A percentile compares a stretch with the other conserved stretches of the same genome.
phyloP scores from a whole-genome alignment of 108 stramenopile species.

The Licmophora abbreviata region DNA sequence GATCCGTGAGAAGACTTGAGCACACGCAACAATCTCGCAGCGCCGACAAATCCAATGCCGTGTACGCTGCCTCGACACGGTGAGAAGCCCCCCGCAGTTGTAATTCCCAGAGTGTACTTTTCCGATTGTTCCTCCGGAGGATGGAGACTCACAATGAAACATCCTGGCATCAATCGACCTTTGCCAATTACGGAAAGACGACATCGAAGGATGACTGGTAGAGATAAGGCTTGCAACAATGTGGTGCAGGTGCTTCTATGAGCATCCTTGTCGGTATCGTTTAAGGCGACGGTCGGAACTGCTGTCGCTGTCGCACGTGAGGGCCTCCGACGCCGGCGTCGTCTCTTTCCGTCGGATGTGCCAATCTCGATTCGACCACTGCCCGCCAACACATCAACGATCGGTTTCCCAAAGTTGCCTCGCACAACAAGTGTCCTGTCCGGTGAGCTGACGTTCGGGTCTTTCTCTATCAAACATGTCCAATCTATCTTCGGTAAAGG shows the following conservation, averaged over 20 bases:
- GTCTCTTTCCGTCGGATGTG: conserved; percentile 6
- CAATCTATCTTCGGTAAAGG: conserved; percentile 15
- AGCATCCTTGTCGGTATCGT: conserved; percentile 12
- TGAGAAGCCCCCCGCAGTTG: conserved; percentile 52
- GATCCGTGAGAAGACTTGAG: no score
- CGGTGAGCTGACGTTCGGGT: conserved; percentile 10
- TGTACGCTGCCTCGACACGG: conserved; percentile 46
- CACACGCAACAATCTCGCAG: conserved; percentile 29
- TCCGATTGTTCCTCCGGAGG: neutral
- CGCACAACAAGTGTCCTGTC: conserved; percentile 74
- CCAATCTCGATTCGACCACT: conserved; percentile 16
- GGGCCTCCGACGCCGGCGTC: conserved; percentile 27
- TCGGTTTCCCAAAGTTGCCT: conserved; percentile 57
- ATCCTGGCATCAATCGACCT: conserved; percentile 39
- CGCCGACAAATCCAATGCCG: conserved; percentile 63
- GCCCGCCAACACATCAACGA: conserved; percentile 37
- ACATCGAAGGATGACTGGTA: conserved; percentile 62
- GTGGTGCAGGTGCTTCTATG: conserved; percentile 25
- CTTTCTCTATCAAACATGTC: conserved; percentile 13
- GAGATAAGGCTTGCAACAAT: conserved; percentile 42
- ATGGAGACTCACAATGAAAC: neutral
- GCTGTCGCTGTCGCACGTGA: conserved; percentile 8
- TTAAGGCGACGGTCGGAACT: conserved; percentile 28
- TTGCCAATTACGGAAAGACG: conserved; percentile 46
- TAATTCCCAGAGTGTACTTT: conserved; percentile 29